These are phyloP conservation scores for Deinandra increscens DNA, from an alignment of 129 eudicot species.

Conservation along the genomic window DNA sequence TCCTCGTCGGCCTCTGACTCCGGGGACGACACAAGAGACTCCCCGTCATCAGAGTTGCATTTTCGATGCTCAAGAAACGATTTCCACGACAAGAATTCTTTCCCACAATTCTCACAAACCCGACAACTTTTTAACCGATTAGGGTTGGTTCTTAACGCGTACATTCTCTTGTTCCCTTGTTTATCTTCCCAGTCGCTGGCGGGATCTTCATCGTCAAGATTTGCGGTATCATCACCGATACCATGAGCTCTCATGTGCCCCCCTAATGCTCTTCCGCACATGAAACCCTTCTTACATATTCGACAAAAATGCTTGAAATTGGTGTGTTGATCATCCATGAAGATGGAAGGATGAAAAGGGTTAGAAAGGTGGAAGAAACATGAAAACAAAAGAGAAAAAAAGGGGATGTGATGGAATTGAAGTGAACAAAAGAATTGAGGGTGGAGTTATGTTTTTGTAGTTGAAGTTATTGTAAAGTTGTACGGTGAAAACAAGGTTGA, in stretches of 20 bases:
- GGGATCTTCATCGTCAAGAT: constrained; percentile 70
- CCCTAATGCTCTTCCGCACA: constrained; percentile 96
- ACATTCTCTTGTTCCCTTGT: constrained; percentile 60
- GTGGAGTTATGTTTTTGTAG: constrained; percentile 53
- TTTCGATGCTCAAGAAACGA: constrained; percentile 88
- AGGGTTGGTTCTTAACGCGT: constrained; percentile 81
- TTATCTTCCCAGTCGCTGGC: constrained; percentile 76
- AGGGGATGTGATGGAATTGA: neutral
- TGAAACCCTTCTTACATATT: constrained; percentile 84
- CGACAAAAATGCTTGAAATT: constrained; percentile 75
- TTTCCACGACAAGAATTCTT: constrained; percentile 86
- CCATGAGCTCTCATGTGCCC: constrained; percentile 97
- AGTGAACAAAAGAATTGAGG: constrained; percentile 35
- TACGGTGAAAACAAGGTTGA: constrained; percentile 53
- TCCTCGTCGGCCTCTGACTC: constrained; percentile 54
- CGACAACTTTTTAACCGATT: constrained; percentile 63
- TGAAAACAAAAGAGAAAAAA: constrained; percentile 1
- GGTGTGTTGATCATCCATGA: constrained; percentile 69
- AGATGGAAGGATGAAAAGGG: constrained; percentile 4
- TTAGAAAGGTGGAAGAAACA: constrained; percentile 1
- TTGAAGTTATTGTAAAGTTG: constrained; percentile 55
- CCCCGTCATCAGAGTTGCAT: constrained; percentile 71
- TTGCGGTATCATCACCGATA: constrained; percentile 62
- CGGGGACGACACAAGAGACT: constrained; percentile 63
- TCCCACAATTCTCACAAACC: constrained; percentile 78